These are phyloP conservation scores for Penicillium glabrum DNA, from an alignment of 2,329 filamentous ascomycete species.

Conservation along the genomic window DNA sequence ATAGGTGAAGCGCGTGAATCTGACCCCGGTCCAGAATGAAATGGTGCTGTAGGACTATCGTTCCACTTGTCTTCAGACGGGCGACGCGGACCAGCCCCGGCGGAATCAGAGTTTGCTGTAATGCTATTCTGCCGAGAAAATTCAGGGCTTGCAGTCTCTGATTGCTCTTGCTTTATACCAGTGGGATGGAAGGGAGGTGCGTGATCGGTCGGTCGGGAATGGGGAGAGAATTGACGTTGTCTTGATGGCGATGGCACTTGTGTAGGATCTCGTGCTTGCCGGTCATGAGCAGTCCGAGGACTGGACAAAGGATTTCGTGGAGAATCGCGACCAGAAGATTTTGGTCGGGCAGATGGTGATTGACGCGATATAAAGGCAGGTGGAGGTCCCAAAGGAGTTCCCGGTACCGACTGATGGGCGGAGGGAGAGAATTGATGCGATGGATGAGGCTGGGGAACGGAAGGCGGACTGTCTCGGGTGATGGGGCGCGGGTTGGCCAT, in stretches of 20 bases:
- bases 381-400: conserved; percentile 51
- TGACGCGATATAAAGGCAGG: conserved; percentile 32
- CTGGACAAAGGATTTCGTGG: conserved; percentile 32
- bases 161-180: conserved; percentile 65
- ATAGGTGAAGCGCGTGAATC: conserved; percentile 14
- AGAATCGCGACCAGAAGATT: conserved; percentile 38
- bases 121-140: conserved; percentile 48
- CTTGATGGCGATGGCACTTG: conserved; percentile 31
- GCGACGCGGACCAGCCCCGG: conserved; percentile 21
- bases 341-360: conserved; percentile 38
- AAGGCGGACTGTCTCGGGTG: conserved; percentile 36
- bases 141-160: conserved; percentile 76
- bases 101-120: conserved; percentile 26
- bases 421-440: conserved; percentile 36
- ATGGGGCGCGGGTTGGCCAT: conserved; percentile 33
- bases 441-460: conserved; percentile 29
- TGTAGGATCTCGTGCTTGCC: conserved; percentile 25
- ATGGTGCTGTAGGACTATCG: conserved; percentile 25
- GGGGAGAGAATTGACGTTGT: conserved; percentile 36
- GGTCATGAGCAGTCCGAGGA: conserved; percentile 33
- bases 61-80: conserved; percentile 29
- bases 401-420: conserved; percentile 46
- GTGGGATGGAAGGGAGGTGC: conserved; percentile 43
- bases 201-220: conserved; percentile 34
- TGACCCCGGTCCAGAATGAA: conserved; percentile 14